Evolutionary conservation across 805 yeast genomes (phyloP), one percentile per base, ranked within the genome.

Genomic region (Metschnikowia hibisci): DNA sequence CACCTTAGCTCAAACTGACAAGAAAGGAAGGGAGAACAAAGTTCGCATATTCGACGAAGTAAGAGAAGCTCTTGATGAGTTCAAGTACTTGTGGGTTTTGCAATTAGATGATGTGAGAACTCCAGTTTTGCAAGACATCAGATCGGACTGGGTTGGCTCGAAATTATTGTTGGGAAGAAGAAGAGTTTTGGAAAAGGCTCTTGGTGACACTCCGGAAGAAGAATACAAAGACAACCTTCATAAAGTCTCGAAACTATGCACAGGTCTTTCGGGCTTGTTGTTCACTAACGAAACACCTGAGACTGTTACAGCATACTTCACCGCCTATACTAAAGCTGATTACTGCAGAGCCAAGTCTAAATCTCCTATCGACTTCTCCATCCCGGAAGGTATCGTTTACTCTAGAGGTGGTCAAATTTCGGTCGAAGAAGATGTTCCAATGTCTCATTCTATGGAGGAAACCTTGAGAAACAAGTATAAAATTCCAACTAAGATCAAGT

Each of bases 331-430:
- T 32, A 87, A 80, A 68, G 74, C 79, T 7, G 99, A 93, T 61
- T 93, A 76, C 63, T 87, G 95, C 26, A 81, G 99, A 65, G 90
- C 97, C 25, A 95, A 95, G 51, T 76, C 88, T 30, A 80, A 66
- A 54, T 77, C 96, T 10, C 95, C 98, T 43, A 71, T 91, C 47
- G 80, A 85, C 39, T 90, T 93, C 67, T 76, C 80, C 4, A 76
- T 93, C 44, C 98, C 99, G 23, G 88, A 75, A 47, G 99, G 99
- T 37, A 76, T 88, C 41, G 83, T 93, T 7, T 90, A 88, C 64
- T 87, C 98, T 15, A 83, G 96, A 62, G 99, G 96, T 57, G 99
- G 99, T 16, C 95, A 87, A 67, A 71, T 90, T 40, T 76, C 96
- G 25, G 67, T 63, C 18, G 97, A 89, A 60, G 98, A 93, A 52